Conservation (phyloP, 768 basidiomycete species). For the Auriscalpium vulgare region DNA sequence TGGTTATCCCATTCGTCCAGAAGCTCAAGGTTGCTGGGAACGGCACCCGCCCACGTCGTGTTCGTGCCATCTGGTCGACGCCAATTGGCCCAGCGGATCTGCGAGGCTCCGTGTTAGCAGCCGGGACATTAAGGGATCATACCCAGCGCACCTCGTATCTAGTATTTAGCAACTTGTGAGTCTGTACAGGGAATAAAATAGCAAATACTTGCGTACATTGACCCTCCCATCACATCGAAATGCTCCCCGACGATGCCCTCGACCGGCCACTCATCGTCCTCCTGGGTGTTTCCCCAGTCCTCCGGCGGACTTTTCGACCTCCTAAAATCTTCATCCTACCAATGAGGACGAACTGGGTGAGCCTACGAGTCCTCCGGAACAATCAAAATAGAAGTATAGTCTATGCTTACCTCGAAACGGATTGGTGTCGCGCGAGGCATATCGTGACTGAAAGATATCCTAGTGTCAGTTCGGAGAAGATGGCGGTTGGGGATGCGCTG, state of each 20-base stretch:
- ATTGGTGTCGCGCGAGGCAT: too few species aligned
- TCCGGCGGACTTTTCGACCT: not conserved
- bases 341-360: too few species aligned
- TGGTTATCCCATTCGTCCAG: constrained; percentile 4
- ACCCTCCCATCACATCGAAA: constrained; percentile 10
- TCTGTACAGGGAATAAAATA: not conserved
- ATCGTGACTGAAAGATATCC: too few species aligned
- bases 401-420: too few species aligned
- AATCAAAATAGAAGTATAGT: too few species aligned
- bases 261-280: constrained; percentile 13
- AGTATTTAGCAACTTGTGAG: not conserved
- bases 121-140: not conserved
- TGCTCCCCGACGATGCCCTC: constrained; percentile 15
- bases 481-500: too few species aligned
- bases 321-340: too few species aligned
- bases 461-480: too few species aligned
- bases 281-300: not conserved
- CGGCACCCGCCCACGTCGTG: constrained; percentile 12
- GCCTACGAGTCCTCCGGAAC: too few species aligned
- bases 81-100: constrained; percentile 15
- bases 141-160: constrained; percentile 11
- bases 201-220: not conserved
- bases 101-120: not conserved
- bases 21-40: not conserved
- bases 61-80: constrained; percentile 11